These are phyloP conservation scores for Ceratocystis diversiconidia DNA, from an alignment of 2,329 filamentous ascomycete species.

Conservation along the genomic window DNA sequence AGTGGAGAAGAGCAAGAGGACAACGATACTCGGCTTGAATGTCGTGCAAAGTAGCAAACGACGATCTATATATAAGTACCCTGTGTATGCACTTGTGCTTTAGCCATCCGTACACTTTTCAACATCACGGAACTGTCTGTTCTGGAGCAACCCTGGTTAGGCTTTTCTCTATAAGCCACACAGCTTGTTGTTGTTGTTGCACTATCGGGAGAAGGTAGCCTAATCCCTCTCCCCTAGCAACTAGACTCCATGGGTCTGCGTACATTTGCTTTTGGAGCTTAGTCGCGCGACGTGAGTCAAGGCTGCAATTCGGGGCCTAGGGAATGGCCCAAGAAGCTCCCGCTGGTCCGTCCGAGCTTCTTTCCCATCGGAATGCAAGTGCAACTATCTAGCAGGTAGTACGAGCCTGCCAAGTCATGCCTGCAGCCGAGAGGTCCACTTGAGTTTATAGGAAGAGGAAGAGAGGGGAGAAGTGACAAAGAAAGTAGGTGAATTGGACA, in stretches of 20 bases:
- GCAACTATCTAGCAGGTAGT: not conserved
- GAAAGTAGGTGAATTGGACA: too few species aligned
- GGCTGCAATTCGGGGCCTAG: too few species aligned
- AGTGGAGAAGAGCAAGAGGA: not conserved
- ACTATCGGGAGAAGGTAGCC: not conserved
- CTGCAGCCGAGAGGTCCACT: not conserved
- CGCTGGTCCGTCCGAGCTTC: constrained; percentile 1
- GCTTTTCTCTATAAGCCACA: too few species aligned
- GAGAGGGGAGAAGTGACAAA: not conserved
- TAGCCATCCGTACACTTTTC: too few species aligned
- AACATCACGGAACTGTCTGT: too few species aligned
- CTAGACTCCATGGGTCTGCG: not conserved
- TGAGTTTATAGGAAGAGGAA: not conserved
- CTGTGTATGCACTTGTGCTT: too few species aligned
- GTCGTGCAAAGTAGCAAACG: not conserved
- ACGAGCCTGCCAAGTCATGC: not conserved
- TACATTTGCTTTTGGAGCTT: not conserved
- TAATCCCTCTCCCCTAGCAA: not conserved
- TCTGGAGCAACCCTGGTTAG: too few species aligned
- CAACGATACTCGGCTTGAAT: not conserved
- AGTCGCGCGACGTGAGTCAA: not conserved
- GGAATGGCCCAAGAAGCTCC: not conserved
- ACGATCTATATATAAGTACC: too few species aligned
- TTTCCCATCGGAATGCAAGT: not conserved
- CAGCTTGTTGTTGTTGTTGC: too few species aligned